Conservation (phyloP, 192 early-diverging fungal species). For the Fimicolochytrium jonesii region DNA sequence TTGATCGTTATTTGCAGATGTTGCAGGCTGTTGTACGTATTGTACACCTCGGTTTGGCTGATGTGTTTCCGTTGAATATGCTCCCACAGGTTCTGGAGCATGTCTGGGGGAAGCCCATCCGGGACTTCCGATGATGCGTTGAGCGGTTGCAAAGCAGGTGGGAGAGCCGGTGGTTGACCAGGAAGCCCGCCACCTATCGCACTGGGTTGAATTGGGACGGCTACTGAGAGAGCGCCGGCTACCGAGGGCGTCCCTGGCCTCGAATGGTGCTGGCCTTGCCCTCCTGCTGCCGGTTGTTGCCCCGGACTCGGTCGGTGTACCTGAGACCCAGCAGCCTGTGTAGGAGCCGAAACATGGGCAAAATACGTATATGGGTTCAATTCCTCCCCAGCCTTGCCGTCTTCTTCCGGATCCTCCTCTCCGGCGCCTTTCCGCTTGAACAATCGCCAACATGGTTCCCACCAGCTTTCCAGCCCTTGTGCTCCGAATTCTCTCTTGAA, state of each 20-base stretch:
- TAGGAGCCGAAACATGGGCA: conserved; percentile 3
- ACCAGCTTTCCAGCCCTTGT: conserved; percentile 18
- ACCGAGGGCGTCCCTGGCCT: not conserved
- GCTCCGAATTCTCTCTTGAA: conserved; percentile 55
- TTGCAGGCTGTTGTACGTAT: not conserved
- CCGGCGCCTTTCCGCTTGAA: conserved; percentile 40
- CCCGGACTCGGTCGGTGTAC: too few species aligned
- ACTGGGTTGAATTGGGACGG: too few species aligned
- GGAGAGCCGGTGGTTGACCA: conserved; percentile 5
- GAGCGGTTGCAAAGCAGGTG: not conserved
- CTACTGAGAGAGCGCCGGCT: conserved; percentile 5
- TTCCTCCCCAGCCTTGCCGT: conserved; percentile 23
- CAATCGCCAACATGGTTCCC: conserved; percentile 39
- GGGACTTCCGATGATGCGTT: conserved; percentile 33
- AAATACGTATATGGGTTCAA: conserved; percentile 25
- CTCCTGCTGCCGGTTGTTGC: not conserved
- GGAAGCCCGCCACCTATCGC: too few species aligned
- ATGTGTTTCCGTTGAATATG: conserved; percentile 33
- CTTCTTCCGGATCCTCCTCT: conserved; percentile 2
- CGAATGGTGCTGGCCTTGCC: not conserved
- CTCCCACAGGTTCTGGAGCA: conserved; percentile 50
- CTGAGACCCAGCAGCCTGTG: too few species aligned
- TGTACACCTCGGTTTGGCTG: conserved; percentile 42
- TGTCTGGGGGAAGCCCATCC: conserved; percentile 42
- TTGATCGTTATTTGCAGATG: conserved; percentile 37